Base-by-base conservation (phyloP, 164 flowering plant species). In the Vitis riparia region DNA sequence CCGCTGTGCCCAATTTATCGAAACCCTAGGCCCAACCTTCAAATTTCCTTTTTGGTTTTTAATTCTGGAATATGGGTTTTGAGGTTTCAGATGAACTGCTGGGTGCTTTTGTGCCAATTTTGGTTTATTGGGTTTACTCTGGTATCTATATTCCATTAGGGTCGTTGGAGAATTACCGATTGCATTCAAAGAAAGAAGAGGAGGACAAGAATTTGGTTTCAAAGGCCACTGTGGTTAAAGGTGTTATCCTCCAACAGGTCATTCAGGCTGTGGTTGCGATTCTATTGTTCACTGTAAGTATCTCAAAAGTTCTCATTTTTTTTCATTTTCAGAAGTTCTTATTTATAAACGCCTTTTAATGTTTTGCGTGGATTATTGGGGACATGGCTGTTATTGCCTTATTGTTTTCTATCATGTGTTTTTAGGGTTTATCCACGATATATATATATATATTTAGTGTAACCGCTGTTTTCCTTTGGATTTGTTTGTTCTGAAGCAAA, bases 151-250 rank as follows among this genome's bases (percentile, higher is more conserved):
- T 84, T 8, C 9, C 81, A 73, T 37, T 95, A n/a, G 91, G 84
- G 1, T 77, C 79, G 4, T 73, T 87, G 14, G 94, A 94, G 27
- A 80, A 84, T 23, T 92, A 91, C 65, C 80, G 98, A 47, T 71
- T 94, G 84, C 99, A 93, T 63, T 78, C 94, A 0, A 87, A 73
- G 80, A 81, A 80, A 63, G 99, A 95, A 47, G 98, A 95, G 68
- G 94, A 90, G 60, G 83, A 84, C 64, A 95, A 93, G 85, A 95
- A 95, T 76, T 77, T 92, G 85, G 97, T 91, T 27, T 78, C 96
- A 0, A 93, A 91, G 64, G 68, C 71, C 1, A 74, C 86, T 19
- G 99, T 92, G 17, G 86, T 92, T 32, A 92, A 85, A 76, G 97
- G 94, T 12, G 99, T 95, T 78, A 84, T 95, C 78, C 86, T 91